Percentiles rank a stretch among this genome's conserved stretches.
Conservation (phyloP, 2,329 filamentous ascomycete genomes). For the Didymella glomerata region DNA sequence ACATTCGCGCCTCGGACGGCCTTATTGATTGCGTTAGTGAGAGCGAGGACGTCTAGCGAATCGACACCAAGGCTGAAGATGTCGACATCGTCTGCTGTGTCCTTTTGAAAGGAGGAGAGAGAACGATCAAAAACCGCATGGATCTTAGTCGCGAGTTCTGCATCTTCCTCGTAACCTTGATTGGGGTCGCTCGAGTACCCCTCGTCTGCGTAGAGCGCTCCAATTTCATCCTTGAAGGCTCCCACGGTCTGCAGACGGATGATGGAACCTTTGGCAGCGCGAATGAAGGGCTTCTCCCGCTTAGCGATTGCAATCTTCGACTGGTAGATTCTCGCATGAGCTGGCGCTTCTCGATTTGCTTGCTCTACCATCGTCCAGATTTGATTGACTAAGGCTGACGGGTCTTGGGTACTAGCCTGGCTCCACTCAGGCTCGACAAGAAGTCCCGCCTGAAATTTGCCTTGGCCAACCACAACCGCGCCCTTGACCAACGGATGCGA, state of each 20-base stretch:
- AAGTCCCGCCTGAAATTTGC: conserved; percentile 29
- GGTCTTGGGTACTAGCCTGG: neutral
- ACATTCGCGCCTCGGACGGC: conserved; percentile 11
- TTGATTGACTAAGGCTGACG: conserved; percentile 23
- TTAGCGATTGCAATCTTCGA: conserved; percentile 26
- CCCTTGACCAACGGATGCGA: conserved; percentile 19
- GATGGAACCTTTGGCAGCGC: conserved; percentile 39
- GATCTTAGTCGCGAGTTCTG: neutral
- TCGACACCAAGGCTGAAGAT: conserved; percentile 33
- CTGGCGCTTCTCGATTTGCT: conserved; percentile 32
- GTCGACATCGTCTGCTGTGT: conserved; percentile 7
- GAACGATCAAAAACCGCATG: neutral
- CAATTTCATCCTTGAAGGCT: conserved; percentile 36
- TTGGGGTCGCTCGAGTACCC: conserved; percentile 1
- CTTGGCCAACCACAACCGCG: conserved; percentile 35
- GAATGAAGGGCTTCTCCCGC: conserved; percentile 21
- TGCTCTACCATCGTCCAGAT: conserved; percentile 37
- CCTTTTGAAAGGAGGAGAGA: conserved; percentile 2
- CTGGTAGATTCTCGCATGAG: conserved; percentile 35
- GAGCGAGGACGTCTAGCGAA: conserved; percentile 26
- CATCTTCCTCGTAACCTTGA: neutral
- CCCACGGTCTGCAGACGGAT: conserved; percentile 32
- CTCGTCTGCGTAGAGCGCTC: conserved; percentile 29
- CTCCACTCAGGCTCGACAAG: conserved; percentile 32
- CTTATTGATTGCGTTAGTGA: conserved; percentile 24